Percentiles rank a stretch among this genome's conserved stretches.
phyloP scores from a whole-genome alignment of 306 rosid genomes.

The Erythrophleum fordii region DNA sequence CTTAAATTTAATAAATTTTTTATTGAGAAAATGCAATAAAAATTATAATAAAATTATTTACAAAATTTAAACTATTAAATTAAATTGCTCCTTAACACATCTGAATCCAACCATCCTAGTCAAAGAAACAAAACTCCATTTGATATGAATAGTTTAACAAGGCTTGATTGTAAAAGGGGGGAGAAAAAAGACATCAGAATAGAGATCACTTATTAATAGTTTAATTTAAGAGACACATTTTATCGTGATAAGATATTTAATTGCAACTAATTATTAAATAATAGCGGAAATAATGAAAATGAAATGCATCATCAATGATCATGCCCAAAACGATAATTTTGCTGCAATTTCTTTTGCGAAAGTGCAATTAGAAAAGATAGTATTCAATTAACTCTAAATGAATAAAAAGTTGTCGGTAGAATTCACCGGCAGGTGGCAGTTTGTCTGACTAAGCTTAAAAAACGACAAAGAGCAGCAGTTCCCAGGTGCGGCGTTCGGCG shows the following conservation, averaged over 20 bases:
- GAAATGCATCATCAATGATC: not conserved
- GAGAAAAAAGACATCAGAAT: not conserved
- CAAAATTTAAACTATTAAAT: too few relatives aligned
- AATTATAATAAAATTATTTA: too few relatives aligned
- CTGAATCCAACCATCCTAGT: too few relatives aligned
- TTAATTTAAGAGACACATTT: not conserved
- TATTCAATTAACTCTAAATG: not conserved
- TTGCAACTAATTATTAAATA: not conserved
- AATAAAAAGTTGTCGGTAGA: slow-evolving; percentile 42
- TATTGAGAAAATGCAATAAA: too few relatives aligned
- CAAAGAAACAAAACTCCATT: too few relatives aligned
- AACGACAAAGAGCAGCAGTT: slow-evolving; percentile 62
- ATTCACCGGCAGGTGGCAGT: slow-evolving; percentile 44
- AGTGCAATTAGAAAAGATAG: not conserved
- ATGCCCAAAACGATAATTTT: not conserved
- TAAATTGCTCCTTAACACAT: too few relatives aligned
- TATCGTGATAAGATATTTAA: not conserved
- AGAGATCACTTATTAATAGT: not conserved
- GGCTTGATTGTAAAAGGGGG: not conserved
- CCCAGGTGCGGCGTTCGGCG: slow-evolving; percentile 94
- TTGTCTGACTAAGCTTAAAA: slow-evolving; percentile 6
- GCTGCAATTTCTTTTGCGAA: not conserved
- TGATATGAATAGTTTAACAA: too few relatives aligned
- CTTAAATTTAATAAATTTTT: too few relatives aligned
- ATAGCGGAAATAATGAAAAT: not conserved